phyloP scores from a whole-genome alignment of 768 basidiomycete genomes.

The Russula sp. region DNA sequence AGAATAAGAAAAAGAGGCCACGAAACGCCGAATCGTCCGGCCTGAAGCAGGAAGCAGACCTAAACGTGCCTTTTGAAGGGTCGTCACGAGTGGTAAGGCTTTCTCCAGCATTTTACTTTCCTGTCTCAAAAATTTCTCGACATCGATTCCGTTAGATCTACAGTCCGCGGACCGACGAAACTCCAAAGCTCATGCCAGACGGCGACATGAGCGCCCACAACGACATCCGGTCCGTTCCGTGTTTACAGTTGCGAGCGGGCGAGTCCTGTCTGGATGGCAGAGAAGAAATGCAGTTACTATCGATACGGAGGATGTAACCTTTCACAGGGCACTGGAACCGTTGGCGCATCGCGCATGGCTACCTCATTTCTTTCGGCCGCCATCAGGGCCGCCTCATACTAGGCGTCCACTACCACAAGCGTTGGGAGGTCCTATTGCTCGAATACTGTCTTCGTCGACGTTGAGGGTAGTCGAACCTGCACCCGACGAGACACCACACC shows the following conservation, averaged over 20 bases:
- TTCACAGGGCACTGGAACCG: constrained; percentile 20
- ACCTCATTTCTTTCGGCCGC: neutral
- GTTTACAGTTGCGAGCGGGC: constrained; percentile 33
- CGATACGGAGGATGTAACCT: constrained; percentile 36
- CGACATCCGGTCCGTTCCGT: constrained; percentile 31
- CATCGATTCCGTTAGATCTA: neutral
- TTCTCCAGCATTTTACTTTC: neutral
- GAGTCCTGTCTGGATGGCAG: constrained; percentile 34
- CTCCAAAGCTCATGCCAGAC: neutral
- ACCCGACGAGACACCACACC: constrained; percentile 18
- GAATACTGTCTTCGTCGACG: neutral
- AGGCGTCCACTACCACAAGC: neutral
- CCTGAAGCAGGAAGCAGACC: neutral
- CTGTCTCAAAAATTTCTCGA: neutral
- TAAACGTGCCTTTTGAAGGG: neutral
- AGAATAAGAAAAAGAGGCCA: neutral
- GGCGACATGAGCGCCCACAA: constrained; percentile 20
- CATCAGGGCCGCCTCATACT: neutral
- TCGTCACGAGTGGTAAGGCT: neutral
- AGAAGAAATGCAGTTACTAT: constrained; percentile 32
- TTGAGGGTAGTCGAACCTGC: neutral
- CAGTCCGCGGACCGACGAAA: neutral
- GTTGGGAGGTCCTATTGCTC: neutral
- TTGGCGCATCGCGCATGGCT: neutral
- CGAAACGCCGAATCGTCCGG: neutral